Evolutionary conservation across 441 rosid species (phyloP).

Genomic region (Gossypium gossypioides): DNA sequence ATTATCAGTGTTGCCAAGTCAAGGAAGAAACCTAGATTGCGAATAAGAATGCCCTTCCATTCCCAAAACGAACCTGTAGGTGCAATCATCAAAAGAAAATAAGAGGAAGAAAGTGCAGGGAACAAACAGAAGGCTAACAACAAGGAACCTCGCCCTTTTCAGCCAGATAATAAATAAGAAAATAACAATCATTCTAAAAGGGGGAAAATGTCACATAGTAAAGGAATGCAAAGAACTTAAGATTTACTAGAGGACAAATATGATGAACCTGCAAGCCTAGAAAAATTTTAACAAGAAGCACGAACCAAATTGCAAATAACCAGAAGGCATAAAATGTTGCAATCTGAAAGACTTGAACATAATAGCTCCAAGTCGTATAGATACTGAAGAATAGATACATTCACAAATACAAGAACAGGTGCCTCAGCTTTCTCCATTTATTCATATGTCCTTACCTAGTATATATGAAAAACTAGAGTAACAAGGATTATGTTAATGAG

Average conservation of each 20-base stretch:
- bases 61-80: conserved; percentile 75
- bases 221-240: conserved; percentile 3
- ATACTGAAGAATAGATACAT: background rate
- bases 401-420: background rate
- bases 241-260: background rate
- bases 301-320: background rate
- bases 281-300: background rate
- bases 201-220: background rate
- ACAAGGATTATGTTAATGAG: background rate
- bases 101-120: background rate
- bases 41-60: conserved; percentile 86
- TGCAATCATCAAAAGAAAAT: conserved; percentile 12
- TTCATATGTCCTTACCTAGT: background rate
- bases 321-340: background rate
- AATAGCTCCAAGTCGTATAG: background rate
- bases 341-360: background rate
- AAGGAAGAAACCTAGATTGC: conserved; percentile 78
- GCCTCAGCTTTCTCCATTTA: background rate
- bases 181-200: background rate
- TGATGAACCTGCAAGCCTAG: background rate
- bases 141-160: background rate
- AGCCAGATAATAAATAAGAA: conserved; percentile 3
- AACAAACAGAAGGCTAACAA: conserved; percentile 12
- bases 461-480: background rate
- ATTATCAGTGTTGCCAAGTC: conserved; percentile 87